A percentile compares a stretch with the other conserved stretches of the same genome.
Evolutionary conservation across 768 basidiomycete genomes (phyloP).

Genomic region (Podaxis sp.): DNA sequence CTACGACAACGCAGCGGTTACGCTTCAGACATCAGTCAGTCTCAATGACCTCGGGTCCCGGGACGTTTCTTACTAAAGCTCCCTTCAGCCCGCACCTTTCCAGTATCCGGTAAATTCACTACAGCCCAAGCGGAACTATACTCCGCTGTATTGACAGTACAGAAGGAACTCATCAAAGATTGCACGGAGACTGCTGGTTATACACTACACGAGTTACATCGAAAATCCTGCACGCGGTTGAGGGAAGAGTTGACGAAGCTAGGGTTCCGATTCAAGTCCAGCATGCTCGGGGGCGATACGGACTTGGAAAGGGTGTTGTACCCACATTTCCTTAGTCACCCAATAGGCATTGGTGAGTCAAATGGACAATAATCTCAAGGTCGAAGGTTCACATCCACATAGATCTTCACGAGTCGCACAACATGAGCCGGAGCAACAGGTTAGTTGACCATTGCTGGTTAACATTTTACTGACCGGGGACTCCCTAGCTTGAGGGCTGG

Average conservation of each 20-base stretch:
- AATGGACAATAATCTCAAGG: not conserved
- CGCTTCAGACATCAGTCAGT: constrained; percentile 89
- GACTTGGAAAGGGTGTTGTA: constrained; percentile 80
- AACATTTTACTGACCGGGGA: not conserved
- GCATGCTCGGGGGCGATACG: constrained; percentile 38
- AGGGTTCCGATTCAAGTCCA: constrained; percentile 50
- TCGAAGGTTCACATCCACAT: constrained; percentile 12
- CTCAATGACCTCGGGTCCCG: not conserved
- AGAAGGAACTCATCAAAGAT: constrained; percentile 62
- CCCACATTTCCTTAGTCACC: constrained; percentile 91
- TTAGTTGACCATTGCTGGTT: constrained; percentile 2
- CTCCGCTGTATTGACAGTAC: constrained; percentile 67
- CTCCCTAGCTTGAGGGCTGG: constrained; percentile 65
- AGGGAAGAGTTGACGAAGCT: constrained; percentile 74
- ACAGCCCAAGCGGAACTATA: constrained; percentile 84
- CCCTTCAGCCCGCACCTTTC: constrained; percentile 80
- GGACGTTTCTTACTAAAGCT: constrained; percentile 10
- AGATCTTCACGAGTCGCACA: constrained; percentile 89
- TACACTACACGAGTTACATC: constrained; percentile 77
- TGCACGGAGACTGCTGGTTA: constrained; percentile 59
- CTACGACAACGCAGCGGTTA: constrained; percentile 62
- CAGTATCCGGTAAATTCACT: constrained; percentile 80
- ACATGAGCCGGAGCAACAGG: constrained; percentile 53
- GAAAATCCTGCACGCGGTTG: constrained; percentile 64
- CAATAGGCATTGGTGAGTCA: constrained; percentile 79